Evolutionary conservation across 768 basidiomycete genomes (phyloP), one percentile per base, ranked within the genome.

Genomic region (Rhodosporidiobolus odoratus): DNA sequence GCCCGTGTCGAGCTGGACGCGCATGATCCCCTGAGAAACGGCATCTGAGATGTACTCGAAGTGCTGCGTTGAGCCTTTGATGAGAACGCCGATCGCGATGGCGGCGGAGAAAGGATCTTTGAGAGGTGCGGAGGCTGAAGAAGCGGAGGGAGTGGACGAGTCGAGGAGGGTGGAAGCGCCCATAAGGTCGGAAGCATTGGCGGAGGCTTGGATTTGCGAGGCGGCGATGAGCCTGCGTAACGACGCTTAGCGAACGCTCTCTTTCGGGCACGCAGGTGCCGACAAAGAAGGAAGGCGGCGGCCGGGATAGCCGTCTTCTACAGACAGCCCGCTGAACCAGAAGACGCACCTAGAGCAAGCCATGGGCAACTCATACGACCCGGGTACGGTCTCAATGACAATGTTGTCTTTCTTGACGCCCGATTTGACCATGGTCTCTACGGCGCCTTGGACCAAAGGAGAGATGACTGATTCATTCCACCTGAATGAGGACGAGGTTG

Each of bases 1-100:
- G 23, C 92, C 92, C 2, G 90, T 88, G 80, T 98, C 95, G 76
- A 97, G 83, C 81, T 95, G 92, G 30, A 97, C 86, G 76, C 85
- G 86, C 96, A 98, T 99, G 73, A 99, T 83, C 53, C 88, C 93
- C 76, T 97, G 90, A 50, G 92, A 87, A 68, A 97, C 94, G 70
- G 87, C 86, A 77, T 97, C 92, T 80, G 86, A 90, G 80, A 98
- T 99, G 84, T 99, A 99, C 80, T 99, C 96, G 80, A 98, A 99
- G 82, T 99, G 96, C 92, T 96, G 96, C 25, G 96, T 98, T 1
- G 87, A 84, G 62, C 96, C 95, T 79, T 99, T 99, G 84, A 99
- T 96, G 79, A 99, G 88, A 45, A 95, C 92, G 21, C 96, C 96
- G 77, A 98, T 91, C 62, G 96, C 93, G 79, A 99, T 95, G 73